Percentiles rank a stretch among this genome's conserved stretches.
phyloP scores from a whole-genome alignment of 2,329 filamentous ascomycete genomes.

The Trichoderma atroviride region DNA sequence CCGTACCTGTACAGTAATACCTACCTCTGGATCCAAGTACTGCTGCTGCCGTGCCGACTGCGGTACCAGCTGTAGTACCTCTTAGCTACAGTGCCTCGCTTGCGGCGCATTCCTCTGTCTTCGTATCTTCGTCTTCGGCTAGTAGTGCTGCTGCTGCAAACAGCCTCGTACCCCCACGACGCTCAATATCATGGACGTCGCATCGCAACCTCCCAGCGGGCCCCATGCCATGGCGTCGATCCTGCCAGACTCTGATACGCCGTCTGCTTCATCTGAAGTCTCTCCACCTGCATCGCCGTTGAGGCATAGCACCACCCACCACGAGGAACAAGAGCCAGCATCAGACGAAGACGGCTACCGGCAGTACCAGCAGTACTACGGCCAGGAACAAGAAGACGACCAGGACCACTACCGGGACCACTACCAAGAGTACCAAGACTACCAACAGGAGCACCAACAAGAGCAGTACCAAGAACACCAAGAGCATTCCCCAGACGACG shows the following conservation, averaged over 20 bases:
- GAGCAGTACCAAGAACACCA: not conserved
- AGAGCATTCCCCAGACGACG: not conserved
- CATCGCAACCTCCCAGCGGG: slow-evolving; percentile 30
- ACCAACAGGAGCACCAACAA: not conserved
- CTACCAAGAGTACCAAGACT: not conserved
- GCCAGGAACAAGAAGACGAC: not conserved
- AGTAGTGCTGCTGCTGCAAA: slow-evolving; percentile 5
- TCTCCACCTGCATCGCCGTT: slow-evolving; percentile 25
- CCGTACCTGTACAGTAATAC: not conserved
- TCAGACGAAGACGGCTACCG: slow-evolving; percentile 23
- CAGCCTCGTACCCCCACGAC: slow-evolving; percentile 26
- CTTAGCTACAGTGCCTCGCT: slow-evolving; percentile 6
- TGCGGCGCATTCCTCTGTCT: slow-evolving; percentile 17
- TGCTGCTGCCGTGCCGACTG: not conserved
- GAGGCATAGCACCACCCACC: slow-evolving; percentile 14
- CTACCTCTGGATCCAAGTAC: not conserved
- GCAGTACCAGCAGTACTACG: slow-evolving; percentile 11
- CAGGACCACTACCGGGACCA: slow-evolving; percentile 1
- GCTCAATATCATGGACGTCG: slow-evolving; percentile 31
- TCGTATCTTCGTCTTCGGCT: slow-evolving; percentile 9
- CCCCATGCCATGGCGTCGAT: slow-evolving; percentile 26
- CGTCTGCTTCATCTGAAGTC: slow-evolving; percentile 44
- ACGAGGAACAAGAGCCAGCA: not conserved
- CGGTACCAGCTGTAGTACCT: not conserved
- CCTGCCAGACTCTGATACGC: slow-evolving; percentile 41